A percentile compares a stretch with the other conserved stretches of the same genome.
Conservation (phyloP, 495 filamentous ascomycete genomes). For the Sordaria brevicollis region DNA sequence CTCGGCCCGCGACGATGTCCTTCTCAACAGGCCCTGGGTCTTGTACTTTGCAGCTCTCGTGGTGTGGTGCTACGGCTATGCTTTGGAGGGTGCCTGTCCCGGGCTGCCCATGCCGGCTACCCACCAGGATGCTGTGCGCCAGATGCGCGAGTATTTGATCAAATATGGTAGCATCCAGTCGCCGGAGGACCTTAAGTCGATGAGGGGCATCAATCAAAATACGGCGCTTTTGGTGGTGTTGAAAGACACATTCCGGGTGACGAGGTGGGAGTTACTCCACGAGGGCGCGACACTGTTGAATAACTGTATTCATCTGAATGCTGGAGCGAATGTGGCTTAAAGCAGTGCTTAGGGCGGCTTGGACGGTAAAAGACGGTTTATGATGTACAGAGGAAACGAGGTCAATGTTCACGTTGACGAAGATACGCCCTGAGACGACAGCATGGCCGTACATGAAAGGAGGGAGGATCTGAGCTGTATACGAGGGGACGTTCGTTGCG, state of each 20-base stretch:
- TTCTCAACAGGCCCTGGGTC: constrained; percentile 95
- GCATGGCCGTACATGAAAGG: background rate
- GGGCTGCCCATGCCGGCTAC: constrained; percentile 37
- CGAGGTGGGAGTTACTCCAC: constrained; percentile 83
- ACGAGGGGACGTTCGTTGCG: background rate
- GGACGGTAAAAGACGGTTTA: background rate
- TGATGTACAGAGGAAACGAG: background rate
- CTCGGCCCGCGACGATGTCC: constrained; percentile 76
- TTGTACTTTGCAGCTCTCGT: constrained; percentile 87
- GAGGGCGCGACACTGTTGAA: constrained; percentile 73
- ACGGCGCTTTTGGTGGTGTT: constrained; percentile 75
- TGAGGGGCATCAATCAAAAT: constrained; percentile 72
- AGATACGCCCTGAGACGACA: background rate
- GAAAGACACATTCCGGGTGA: constrained; percentile 66
- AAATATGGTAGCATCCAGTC: constrained; percentile 64
- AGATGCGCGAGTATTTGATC: constrained; percentile 72
- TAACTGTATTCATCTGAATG: constrained; percentile 59
- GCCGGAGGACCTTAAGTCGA: constrained; percentile 68
- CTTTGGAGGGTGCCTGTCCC: constrained; percentile 68
- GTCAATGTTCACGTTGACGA: background rate
- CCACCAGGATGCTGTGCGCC: constrained; percentile 53
- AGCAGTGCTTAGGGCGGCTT: background rate
- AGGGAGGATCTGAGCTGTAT: background rate
- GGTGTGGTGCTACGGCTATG: constrained; percentile 92
- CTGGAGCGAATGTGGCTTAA: constrained; percentile 15